Conservation (phyloP, 352 stramenopile genomes). For the Proteromonas lacertae region DNA sequence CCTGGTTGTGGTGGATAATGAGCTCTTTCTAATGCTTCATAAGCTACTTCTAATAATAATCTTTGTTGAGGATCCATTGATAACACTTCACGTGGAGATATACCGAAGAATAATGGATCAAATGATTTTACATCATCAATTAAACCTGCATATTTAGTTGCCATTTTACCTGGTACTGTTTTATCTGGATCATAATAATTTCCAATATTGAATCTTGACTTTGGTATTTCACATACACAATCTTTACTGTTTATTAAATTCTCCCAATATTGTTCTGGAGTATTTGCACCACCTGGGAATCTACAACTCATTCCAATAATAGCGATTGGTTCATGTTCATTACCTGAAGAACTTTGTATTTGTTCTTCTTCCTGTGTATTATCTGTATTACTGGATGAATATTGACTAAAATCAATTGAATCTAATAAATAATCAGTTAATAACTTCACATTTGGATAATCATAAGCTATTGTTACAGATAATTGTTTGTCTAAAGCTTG, state of each 20-base stretch:
- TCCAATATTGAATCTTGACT: not conserved
- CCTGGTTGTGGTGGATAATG: not conserved
- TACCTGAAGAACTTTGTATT: too few relatives aligned
- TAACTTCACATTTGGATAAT: too few relatives aligned
- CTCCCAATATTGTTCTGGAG: constrained; percentile 12
- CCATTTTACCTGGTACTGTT: constrained; percentile 6
- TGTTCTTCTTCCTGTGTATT: too few relatives aligned
- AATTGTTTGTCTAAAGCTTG: too few relatives aligned
- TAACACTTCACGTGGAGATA: constrained; percentile 15
- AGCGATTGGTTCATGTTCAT: constrained; percentile 1
- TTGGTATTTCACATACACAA: constrained; percentile 7
- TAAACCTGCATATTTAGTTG: constrained; percentile 6
- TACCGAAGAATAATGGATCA: constrained; percentile 10
- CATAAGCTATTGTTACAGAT: too few relatives aligned
- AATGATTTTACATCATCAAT: constrained; percentile 8
- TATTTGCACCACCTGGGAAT: constrained; percentile 9
- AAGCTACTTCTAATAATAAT: constrained; percentile 8
- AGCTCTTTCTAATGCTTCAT: constrained; percentile 6
- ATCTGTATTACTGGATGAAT: too few relatives aligned
- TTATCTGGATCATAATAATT: not conserved
- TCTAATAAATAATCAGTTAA: too few relatives aligned
- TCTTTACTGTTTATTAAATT: constrained; percentile 7
- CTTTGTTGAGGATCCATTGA: too few relatives aligned
- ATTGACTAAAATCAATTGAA: too few relatives aligned
- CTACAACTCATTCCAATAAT: constrained; percentile 12